These are phyloP conservation scores for Labyrinthula sp. DNA, from an alignment of 352 stramenopile species.

Conservation along the genomic window DNA sequence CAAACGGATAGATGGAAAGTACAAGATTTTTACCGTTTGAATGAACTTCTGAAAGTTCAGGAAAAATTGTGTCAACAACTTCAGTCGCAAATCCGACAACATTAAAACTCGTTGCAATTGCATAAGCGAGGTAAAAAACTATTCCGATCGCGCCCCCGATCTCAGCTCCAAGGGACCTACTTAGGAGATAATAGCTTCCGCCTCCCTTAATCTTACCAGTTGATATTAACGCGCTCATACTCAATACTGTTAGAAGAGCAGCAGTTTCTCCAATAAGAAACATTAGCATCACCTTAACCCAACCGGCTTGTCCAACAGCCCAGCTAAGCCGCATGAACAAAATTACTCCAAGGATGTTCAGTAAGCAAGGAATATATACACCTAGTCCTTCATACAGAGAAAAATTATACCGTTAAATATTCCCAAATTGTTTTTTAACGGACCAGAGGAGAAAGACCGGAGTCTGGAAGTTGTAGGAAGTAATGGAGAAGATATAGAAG, in stretches of 20 bases:
- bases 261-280: constrained; percentile 38
- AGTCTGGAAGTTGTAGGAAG: too few species aligned
- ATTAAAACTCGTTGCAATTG: constrained; percentile 33
- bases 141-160: constrained; percentile 44
- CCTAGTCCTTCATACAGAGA: constrained; percentile 52
- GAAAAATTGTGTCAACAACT: constrained; percentile 29
- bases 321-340: constrained; percentile 51
- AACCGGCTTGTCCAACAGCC: constrained; percentile 46
- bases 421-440: constrained; percentile 34
- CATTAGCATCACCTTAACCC: constrained; percentile 43
- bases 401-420: constrained; percentile 46
- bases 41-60: not conserved
- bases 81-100: constrained; percentile 45
- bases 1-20: too few species aligned
- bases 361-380: constrained; percentile 52
- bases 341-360: constrained; percentile 59
- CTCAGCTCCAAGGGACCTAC: constrained; percentile 41
- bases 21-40: too few species aligned
- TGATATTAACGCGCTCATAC: constrained; percentile 46
- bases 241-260: constrained; percentile 48
- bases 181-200: constrained; percentile 37
- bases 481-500: too few species aligned
- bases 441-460: too few species aligned
- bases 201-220: constrained; percentile 49
- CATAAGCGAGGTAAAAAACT: constrained; percentile 29